phyloP scores from a whole-genome alignment of 805 yeast species.

The Cyberlindnera mycetangii region DNA sequence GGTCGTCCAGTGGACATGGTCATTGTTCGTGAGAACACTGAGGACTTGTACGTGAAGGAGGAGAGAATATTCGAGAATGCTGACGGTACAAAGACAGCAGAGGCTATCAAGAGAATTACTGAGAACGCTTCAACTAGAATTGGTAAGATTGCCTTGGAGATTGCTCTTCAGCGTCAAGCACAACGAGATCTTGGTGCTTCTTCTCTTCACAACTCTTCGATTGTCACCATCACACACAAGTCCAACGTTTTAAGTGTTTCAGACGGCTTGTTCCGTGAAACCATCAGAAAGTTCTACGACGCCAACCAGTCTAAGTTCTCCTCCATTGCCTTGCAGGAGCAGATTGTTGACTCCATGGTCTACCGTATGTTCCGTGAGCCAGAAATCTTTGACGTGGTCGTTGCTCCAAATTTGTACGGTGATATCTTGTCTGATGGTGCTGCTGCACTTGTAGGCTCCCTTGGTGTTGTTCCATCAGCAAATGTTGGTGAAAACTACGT shows the following conservation, averaged over 20 bases:
- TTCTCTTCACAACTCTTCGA: slow-evolving; percentile 51
- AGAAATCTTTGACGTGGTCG: slow-evolving; percentile 93
- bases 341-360: slow-evolving; percentile 98
- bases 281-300: slow-evolving; percentile 45
- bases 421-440: slow-evolving; percentile 97
- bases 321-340: slow-evolving; percentile 76
- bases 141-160: slow-evolving; percentile 87
- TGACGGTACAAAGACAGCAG: slow-evolving; percentile 90
- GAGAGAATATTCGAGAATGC: slow-evolving; percentile 70
- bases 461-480: slow-evolving; percentile 97
- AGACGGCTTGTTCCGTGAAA: slow-evolving; percentile 96
- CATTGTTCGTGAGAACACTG: slow-evolving; percentile 97
- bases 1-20: slow-evolving; percentile 95
- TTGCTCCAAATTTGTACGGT: slow-evolving; percentile 98
- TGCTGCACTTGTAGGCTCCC: slow-evolving; percentile 95
- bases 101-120: slow-evolving; percentile 94
- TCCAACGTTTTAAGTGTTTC: slow-evolving; percentile 90
- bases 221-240: slow-evolving; percentile 92
- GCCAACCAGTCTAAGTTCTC: slow-evolving; percentile 56
- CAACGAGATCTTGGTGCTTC: slow-evolving; percentile 64
- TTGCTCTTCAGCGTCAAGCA: slow-evolving; percentile 86
- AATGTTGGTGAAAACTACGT: slow-evolving; percentile 96
- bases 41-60: slow-evolving; percentile 94
- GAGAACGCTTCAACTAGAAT: slow-evolving; percentile 84
- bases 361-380: slow-evolving; percentile 99